These are phyloP conservation scores for Mycosphaerella sp. DNA, from an alignment of 2,329 filamentous ascomycete genomes.

Conservation along the genomic window DNA sequence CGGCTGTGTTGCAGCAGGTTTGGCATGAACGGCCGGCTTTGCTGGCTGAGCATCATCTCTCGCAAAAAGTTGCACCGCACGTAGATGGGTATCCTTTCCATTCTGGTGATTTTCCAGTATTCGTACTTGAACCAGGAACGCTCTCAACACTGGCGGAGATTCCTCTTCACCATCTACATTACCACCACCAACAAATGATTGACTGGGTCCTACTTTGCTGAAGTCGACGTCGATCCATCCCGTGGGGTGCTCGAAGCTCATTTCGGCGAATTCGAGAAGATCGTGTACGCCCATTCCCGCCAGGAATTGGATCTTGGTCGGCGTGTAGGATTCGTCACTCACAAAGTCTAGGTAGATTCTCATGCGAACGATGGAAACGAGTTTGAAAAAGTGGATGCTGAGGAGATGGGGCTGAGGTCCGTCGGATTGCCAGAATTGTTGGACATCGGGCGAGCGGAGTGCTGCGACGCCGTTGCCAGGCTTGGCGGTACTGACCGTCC, in stretches of 20 bases:
- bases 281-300: conserved; percentile 90
- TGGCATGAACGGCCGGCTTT: conserved; percentile 1
- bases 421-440: conserved; percentile 78
- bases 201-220: conserved; percentile 50
- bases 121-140: conserved; percentile 83
- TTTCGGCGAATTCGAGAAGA: conserved; percentile 76
- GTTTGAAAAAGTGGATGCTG: conserved; percentile 79
- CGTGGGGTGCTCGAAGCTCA: conserved; percentile 69
- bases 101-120: conserved; percentile 98
- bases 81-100: conserved; percentile 96
- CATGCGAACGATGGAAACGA: conserved; percentile 70
- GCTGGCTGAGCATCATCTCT: conserved; percentile 33
- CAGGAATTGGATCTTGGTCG: conserved; percentile 81
- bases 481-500: conserved; percentile 76
- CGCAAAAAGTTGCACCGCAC: conserved; percentile 81
- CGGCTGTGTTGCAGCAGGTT: no score
- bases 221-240: conserved; percentile 88
- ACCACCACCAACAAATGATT: not conserved
- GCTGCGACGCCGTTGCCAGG: conserved; percentile 73
- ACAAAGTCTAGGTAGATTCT: conserved; percentile 87
- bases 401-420: conserved; percentile 77
- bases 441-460: conserved; percentile 65
- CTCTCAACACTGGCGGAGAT: conserved; percentile 60
- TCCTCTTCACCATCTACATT: not conserved
- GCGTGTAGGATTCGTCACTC: conserved; percentile 92